Conservation (phyloP, 1,284 basidiomycete genomes). For the Paramarasmius palmivorus region DNA sequence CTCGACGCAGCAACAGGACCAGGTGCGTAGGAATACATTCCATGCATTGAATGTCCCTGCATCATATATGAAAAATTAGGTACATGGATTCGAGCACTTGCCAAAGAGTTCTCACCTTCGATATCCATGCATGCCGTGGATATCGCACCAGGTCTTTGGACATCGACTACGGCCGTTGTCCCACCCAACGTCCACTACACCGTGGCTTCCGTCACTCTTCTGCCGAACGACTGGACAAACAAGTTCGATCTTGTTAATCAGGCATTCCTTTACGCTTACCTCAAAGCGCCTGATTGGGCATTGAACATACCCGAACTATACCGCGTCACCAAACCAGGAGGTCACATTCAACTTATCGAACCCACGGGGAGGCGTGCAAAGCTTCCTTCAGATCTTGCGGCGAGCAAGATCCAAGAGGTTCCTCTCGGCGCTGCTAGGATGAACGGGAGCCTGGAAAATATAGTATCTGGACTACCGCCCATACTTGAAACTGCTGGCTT, state of each 20-base stretch:
- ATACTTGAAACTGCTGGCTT: too few species aligned
- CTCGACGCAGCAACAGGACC: too few species aligned
- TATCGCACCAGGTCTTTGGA: conserved; percentile 1
- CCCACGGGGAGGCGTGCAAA: too few species aligned
- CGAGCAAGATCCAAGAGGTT: too few species aligned
- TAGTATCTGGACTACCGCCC: too few species aligned
- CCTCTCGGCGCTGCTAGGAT: too few species aligned
- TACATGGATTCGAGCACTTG: conserved; percentile 6
- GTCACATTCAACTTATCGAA: conserved; percentile 19
- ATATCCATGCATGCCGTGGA: conserved; percentile 6
- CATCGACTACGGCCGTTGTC: background rate
- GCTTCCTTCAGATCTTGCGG: too few species aligned
- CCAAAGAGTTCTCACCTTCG: background rate
- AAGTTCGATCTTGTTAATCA: conserved; percentile 21
- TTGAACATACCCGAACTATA: conserved; percentile 13
- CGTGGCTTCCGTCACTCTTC: conserved; percentile 8
- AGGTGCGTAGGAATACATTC: too few species aligned
- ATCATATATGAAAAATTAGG: background rate
- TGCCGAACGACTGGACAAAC: conserved; percentile 15
- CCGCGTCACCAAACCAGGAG: conserved; percentile 18
- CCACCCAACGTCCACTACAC: conserved; percentile 11
- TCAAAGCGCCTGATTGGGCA: conserved; percentile 15
- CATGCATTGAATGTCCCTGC: too few species aligned
- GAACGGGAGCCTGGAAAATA: too few species aligned
- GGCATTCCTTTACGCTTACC: conserved; percentile 14